Conservation (phyloP, 2,329 filamentous ascomycete species). For the Venturia carpophila region DNA sequence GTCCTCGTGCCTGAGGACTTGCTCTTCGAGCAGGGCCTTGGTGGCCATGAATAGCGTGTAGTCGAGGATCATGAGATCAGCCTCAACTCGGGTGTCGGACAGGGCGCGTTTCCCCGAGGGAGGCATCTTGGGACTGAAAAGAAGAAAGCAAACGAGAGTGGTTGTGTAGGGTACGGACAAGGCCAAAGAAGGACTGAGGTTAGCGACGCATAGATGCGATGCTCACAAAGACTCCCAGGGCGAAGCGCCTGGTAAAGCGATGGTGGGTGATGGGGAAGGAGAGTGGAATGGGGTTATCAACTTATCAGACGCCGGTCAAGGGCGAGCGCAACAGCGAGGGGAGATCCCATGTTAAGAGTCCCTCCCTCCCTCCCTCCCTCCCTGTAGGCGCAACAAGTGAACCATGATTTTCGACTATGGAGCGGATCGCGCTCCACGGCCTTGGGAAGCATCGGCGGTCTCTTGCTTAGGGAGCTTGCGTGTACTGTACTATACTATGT, state of each 20-base stretch:
- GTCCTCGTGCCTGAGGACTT: constrained; percentile 14
- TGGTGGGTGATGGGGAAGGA: neutral
- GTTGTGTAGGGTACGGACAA: neutral
- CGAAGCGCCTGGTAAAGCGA: constrained; percentile 4
- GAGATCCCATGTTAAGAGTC: neutral
- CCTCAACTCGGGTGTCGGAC: constrained; percentile 33
- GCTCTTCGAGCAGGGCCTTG: constrained; percentile 34
- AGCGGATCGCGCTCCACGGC: neutral
- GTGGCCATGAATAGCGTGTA: constrained; percentile 45
- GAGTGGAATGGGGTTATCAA: neutral
- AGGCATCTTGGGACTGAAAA: neutral
- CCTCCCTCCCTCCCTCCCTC: neutral
- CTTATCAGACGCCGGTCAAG: neutral
- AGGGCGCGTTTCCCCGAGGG: constrained; percentile 8
- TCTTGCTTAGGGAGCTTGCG: neutral
- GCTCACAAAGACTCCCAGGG: neutral
- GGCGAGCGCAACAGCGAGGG: neutral
- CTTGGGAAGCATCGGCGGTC: neutral
- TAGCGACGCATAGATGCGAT: constrained; percentile 5
- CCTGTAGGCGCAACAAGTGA: neutral
- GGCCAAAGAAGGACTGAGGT: constrained; percentile 9
- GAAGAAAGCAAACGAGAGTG: neutral
- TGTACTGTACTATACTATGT: neutral
- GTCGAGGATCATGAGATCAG: constrained; percentile 50
- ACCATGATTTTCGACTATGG: neutral